Evolutionary conservation across 805 yeast genomes (phyloP), one percentile per base, ranked within the genome.

Genomic region (Candida taoyuanica): DNA sequence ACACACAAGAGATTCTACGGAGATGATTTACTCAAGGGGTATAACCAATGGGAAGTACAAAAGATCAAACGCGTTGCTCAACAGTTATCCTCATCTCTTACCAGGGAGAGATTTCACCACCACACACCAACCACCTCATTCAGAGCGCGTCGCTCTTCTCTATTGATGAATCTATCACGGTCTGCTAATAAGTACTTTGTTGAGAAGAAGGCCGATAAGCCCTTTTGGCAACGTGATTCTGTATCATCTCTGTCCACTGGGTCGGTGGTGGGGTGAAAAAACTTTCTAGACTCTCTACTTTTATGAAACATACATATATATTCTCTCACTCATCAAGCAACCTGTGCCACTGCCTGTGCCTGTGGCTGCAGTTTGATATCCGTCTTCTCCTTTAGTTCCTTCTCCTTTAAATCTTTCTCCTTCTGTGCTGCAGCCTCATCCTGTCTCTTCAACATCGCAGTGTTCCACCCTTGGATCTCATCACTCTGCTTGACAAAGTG

Each of bases 391-490:
- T 40, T 29, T 5, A 33, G 36, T 15, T 40, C 38, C 17, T 34
- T 32, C n/a, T 26, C 39, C 33, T 39, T 37, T n/a, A 29, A 17
- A 16, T 26, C 26, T 43, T 26, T 36, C 36, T 24, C 44, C 29
- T 48, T 46, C 17, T 40, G 37, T 11, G 40, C 47, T 13, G 49
- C 50, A 23, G 44, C 41, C 16, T 46, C 53, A 12, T 50, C 56
- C 25, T 47, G 50, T 46, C 52, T 52, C 34, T 49, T 44, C 42
- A 55, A 27, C 56, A 50, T 55, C 3, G 52, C 55, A 17, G 32
- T 47, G 36, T 63, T 54, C 75, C 75, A 70, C 7, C 75, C 75
- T 20, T 58, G 38, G 15, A 59, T 52, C 18, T 60, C 68, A 38
- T 60, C 64, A 45, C 58, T 48, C 25, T 53, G 60, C 27, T 65